Conservation (phyloP, 2,329 filamentous ascomycete species). For the Cordyceps tenuipes region DNA sequence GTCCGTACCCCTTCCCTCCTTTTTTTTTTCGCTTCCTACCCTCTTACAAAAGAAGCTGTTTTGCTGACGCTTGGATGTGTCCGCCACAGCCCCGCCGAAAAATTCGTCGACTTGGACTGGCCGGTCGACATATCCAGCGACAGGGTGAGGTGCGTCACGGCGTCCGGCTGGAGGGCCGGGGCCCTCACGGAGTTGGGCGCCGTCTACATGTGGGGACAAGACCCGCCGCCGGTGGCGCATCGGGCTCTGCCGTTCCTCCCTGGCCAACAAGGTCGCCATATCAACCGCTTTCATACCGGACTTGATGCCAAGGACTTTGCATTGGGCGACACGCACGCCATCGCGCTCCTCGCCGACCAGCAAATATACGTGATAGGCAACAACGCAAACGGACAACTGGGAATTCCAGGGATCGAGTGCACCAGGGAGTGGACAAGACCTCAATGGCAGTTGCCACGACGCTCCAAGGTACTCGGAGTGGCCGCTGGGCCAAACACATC, state of each 20-base stretch:
- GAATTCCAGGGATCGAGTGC: slow-evolving; percentile 25
- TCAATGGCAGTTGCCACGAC: slow-evolving; percentile 19
- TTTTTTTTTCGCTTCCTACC: too few relatives aligned
- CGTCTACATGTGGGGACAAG: slow-evolving; percentile 53
- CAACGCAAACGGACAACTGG: slow-evolving; percentile 53
- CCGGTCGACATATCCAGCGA: slow-evolving; percentile 15
- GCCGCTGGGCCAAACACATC: slow-evolving; percentile 32
- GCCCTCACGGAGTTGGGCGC: slow-evolving; percentile 50
- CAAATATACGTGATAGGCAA: slow-evolving; percentile 47
- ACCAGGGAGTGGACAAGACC: slow-evolving; percentile 29
- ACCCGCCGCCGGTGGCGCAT: slow-evolving; percentile 14
- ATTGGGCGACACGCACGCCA: slow-evolving; percentile 50
- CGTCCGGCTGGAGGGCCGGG: slow-evolving; percentile 48
- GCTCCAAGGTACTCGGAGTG: slow-evolving; percentile 30
- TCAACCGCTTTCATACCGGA: too few relatives aligned
- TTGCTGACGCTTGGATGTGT: background rate
- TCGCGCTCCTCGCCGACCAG: slow-evolving; percentile 42
- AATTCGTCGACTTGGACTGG: slow-evolving; percentile 34
- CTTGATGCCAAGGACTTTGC: slow-evolving; percentile 50
- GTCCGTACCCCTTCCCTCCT: background rate
- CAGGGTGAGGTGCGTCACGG: slow-evolving; percentile 44
- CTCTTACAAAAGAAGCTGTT: background rate
- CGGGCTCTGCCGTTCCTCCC: slow-evolving; percentile 27
- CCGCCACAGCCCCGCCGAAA: slow-evolving; percentile 32
- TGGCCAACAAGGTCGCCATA: too few relatives aligned